Conservation (phyloP, 331 rosid species). For the Ulmus americana region DNA sequence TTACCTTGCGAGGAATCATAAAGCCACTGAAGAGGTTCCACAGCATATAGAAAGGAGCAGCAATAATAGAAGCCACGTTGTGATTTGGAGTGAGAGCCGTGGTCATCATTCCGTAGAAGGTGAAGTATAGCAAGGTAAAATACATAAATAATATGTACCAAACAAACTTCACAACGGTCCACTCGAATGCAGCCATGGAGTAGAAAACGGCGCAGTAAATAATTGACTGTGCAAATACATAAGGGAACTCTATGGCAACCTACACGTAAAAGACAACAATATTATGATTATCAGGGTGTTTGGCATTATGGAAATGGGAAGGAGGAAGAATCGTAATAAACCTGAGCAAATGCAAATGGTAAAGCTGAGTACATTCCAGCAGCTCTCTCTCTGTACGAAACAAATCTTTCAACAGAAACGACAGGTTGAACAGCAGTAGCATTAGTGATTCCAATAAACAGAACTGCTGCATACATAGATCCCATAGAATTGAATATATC, state of each 20-base stretch:
- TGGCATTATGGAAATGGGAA: background rate
- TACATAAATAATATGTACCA: constrained; percentile 95
- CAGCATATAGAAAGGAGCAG: constrained; percentile 96
- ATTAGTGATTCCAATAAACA: constrained; percentile 88
- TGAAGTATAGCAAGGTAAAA: constrained; percentile 89
- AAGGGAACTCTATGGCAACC: constrained; percentile 93
- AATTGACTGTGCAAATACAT: constrained; percentile 78
- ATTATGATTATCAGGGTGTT: constrained; percentile 13
- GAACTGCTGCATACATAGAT: constrained; percentile 79
- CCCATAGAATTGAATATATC: constrained; percentile 98
- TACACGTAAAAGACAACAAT: constrained; percentile 30
- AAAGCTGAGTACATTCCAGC: constrained; percentile 97
- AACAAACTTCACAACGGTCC: constrained; percentile 65
- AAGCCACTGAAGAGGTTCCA: constrained; percentile 99
- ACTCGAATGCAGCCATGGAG: constrained; percentile 78
- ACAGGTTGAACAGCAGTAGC: constrained; percentile 96
- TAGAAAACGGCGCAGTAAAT: constrained; percentile 78
- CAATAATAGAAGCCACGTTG: constrained; percentile 78
- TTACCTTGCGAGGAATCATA: constrained; percentile 97
- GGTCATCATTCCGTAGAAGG: constrained; percentile 98
- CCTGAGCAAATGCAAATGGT: constrained; percentile 99
- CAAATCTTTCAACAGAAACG: constrained; percentile 95
- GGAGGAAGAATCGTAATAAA: constrained; percentile 20
- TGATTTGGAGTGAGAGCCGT: constrained; percentile 97
- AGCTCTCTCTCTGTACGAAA: constrained; percentile 92